Conservation (phyloP, 2,329 filamentous ascomycete genomes). For the Sporothrix brunneoviolacea region DNA sequence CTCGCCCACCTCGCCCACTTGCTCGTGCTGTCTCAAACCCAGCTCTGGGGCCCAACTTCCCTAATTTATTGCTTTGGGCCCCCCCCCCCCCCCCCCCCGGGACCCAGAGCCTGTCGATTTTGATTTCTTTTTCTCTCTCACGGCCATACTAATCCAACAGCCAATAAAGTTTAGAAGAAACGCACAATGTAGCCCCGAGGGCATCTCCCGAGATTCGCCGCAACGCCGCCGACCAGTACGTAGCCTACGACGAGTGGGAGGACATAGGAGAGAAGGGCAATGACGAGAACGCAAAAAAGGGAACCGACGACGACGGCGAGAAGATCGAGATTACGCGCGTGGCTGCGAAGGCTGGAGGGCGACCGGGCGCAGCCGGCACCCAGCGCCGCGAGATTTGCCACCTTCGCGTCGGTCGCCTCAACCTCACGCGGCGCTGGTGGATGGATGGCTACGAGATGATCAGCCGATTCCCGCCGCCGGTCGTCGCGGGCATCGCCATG, state of each 20-base stretch:
- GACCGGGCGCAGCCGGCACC: neutral
- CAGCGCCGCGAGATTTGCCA: conserved; percentile 14
- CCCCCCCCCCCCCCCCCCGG: too few relatives aligned
- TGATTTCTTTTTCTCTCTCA: neutral
- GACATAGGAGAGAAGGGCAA: neutral
- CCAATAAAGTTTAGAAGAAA: conserved; percentile 16
- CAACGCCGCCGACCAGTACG: conserved; percentile 9
- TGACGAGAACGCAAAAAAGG: neutral
- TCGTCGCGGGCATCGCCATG: conserved; percentile 8
- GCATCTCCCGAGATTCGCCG: conserved; percentile 15
- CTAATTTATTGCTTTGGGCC: too few relatives aligned
- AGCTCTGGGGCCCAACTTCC: too few relatives aligned
- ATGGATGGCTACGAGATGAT: conserved; percentile 16
- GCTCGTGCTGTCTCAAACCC: too few relatives aligned
- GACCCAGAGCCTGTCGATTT: too few relatives aligned
- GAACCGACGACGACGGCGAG: neutral
- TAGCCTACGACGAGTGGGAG: conserved; percentile 12
- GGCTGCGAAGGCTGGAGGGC: neutral
- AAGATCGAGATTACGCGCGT: conserved; percentile 1
- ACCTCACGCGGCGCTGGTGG: conserved; percentile 18
- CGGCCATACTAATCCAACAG: neutral
- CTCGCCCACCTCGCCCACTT: neutral
- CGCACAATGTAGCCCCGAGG: conserved; percentile 6
- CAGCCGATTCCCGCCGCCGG: conserved; percentile 10
- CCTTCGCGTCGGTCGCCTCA: conserved; percentile 14